phyloP scores from a whole-genome alignment of 495 filamentous ascomycete genomes.

The Penicillium samsonianum region DNA sequence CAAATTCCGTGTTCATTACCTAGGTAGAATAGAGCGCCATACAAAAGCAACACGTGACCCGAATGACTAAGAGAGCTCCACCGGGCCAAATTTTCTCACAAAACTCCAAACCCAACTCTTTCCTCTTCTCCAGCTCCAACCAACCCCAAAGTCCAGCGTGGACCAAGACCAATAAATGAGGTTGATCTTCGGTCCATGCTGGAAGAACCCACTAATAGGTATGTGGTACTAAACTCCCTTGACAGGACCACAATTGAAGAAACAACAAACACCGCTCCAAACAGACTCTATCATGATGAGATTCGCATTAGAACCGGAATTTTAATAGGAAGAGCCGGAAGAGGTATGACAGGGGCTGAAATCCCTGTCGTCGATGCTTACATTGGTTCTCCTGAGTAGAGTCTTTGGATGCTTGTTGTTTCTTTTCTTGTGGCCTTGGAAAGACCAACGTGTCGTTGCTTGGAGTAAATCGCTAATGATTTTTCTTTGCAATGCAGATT shows the following conservation, averaged over 20 bases:
- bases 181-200: not conserved
- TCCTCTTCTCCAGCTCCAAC: slow-evolving; percentile 12
- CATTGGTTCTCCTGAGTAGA: slow-evolving; percentile 52
- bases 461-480: slow-evolving; percentile 15
- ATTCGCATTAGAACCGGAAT: slow-evolving; percentile 42
- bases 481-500: slow-evolving; percentile 6
- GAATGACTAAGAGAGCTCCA: slow-evolving; percentile 18
- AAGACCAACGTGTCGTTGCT: slow-evolving; percentile 3
- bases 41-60: slow-evolving; percentile 13
- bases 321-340: slow-evolving; percentile 56
- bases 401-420: slow-evolving; percentile 25
- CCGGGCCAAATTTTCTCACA: slow-evolving; percentile 12
- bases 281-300: slow-evolving; percentile 45
- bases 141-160: slow-evolving; percentile 6
- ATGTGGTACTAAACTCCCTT: not conserved
- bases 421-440: slow-evolving; percentile 6
- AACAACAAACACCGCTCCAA: slow-evolving; percentile 20
- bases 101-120: slow-evolving; percentile 12
- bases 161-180: slow-evolving; percentile 3
- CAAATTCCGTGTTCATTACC: not conserved
- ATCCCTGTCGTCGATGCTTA: slow-evolving; percentile 53
- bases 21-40: not conserved
- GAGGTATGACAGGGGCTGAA: slow-evolving; percentile 45
- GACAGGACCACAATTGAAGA: slow-evolving; percentile 9
- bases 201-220: slow-evolving; percentile 8